These are phyloP conservation scores for Ophiocordyceps polyrhachis-furcata DNA, from an alignment of 2,329 filamentous ascomycete species.

Conservation along the genomic window DNA sequence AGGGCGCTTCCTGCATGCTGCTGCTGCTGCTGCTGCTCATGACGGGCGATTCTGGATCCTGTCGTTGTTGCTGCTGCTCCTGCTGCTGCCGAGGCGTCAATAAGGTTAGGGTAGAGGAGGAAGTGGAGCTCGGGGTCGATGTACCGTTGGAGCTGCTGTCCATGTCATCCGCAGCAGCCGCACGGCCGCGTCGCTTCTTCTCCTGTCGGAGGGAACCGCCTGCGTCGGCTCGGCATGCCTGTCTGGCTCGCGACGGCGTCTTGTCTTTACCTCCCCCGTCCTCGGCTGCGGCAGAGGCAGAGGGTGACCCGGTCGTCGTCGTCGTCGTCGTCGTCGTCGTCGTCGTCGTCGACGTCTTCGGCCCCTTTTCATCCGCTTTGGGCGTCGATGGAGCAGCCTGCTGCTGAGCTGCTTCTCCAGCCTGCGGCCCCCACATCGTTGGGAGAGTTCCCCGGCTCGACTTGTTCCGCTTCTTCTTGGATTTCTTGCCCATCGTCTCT, in stretches of 20 bases:
- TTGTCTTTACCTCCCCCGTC: not conserved
- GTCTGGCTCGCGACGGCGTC: not conserved
- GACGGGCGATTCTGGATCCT: no score
- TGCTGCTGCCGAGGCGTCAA: not conserved
- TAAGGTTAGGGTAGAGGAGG: not conserved
- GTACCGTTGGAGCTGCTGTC: not conserved
- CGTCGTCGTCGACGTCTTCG: not conserved
- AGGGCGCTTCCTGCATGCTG: no score
- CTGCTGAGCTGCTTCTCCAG: not conserved
- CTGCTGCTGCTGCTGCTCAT: no score
- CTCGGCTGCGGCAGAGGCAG: no score
- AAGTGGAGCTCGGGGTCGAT: slow-evolving; percentile 2
- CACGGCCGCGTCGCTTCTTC: slow-evolving; percentile 11
- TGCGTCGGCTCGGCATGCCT: slow-evolving; percentile 9
- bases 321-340: not conserved
- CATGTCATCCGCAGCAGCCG: not conserved
- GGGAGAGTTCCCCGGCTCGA: not conserved
- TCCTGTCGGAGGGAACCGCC: slow-evolving; percentile 16
- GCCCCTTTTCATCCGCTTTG: not conserved
- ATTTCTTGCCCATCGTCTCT: not conserved
- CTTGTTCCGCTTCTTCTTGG: not conserved
- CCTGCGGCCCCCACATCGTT: not conserved
- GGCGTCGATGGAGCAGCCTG: not conserved
- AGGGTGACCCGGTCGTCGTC: not conserved
- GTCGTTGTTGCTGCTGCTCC: not conserved